A percentile compares a stretch with the other conserved stretches of the same genome.
Evolutionary conservation across 148 eudicot genomes (phyloP).

Genomic region (Chenopodium quinoa): DNA sequence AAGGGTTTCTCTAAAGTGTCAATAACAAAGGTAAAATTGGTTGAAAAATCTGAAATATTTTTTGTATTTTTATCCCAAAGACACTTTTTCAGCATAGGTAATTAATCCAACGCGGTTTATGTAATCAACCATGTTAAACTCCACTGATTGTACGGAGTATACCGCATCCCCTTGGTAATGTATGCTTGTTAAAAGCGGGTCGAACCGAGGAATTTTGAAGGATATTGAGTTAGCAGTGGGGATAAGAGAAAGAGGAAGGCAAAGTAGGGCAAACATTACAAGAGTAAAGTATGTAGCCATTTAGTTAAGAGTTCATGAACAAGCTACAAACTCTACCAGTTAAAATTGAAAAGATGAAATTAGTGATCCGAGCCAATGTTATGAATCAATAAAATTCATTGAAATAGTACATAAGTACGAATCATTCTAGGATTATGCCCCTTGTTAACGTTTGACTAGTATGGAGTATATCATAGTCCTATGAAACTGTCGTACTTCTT

Average conservation of each 20-base stretch:
- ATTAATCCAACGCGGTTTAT: constrained; percentile 31
- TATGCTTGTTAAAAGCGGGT: constrained; percentile 8
- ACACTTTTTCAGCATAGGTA: constrained; percentile 24
- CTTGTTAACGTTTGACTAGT: not conserved
- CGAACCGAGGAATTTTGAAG: constrained; percentile 29
- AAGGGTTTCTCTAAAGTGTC: constrained; percentile 16
- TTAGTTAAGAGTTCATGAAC: not conserved
- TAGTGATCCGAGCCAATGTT: too few species aligned
- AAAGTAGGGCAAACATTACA: not conserved
- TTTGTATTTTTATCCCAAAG: constrained; percentile 33
- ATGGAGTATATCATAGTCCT: not conserved
- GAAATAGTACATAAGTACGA: not conserved
- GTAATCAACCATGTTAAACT: constrained; percentile 32
- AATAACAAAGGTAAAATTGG: constrained; percentile 47
- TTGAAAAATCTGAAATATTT: constrained; percentile 45
- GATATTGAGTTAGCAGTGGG: constrained; percentile 14
- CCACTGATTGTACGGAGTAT: constrained; percentile 31
- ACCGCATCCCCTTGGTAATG: constrained; percentile 41
- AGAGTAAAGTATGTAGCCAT: not conserved
- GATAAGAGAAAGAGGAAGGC: not conserved
- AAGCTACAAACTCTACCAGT: too few species aligned
- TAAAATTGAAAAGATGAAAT: not conserved
- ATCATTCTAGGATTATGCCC: not conserved
- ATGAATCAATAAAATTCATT: not conserved
- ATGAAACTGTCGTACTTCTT: not conserved